Evolutionary conservation across 2,329 filamentous ascomycete species (phyloP).

Genomic region (Cryphonectria nitschkei): DNA sequence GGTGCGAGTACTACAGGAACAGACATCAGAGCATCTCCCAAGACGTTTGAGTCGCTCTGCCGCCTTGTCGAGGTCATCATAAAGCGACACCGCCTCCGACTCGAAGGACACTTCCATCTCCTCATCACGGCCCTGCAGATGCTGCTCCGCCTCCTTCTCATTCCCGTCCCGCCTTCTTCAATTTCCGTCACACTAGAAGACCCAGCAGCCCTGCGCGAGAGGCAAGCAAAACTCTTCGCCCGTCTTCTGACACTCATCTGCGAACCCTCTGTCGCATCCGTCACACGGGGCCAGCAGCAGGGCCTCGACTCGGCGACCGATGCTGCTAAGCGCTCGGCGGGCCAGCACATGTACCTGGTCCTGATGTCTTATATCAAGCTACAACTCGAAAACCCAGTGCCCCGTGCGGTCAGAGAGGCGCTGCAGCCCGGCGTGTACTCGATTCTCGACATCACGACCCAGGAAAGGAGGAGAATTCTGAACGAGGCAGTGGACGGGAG

Average conservation of each 20-base stretch:
- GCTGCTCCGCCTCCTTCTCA: conserved; percentile 59
- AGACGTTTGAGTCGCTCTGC: conserved; percentile 53
- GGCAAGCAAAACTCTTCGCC: conserved; percentile 55
- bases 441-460: conserved; percentile 60
- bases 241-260: conserved; percentile 63
- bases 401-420: conserved; percentile 55
- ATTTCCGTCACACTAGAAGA: conserved; percentile 32
- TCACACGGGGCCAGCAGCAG: conserved; percentile 51
- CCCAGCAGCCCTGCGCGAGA: conserved; percentile 38
- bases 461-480: conserved; percentile 58
- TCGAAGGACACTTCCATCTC: conserved; percentile 66
- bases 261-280: conserved; percentile 60
- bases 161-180: conserved; percentile 39
- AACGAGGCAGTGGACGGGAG: conserved; percentile 63
- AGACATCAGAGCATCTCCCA: conserved; percentile 38
- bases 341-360: conserved; percentile 64
- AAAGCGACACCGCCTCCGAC: conserved; percentile 61
- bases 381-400: conserved; percentile 60
- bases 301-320: conserved; percentile 63
- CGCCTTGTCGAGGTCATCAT: conserved; percentile 60
- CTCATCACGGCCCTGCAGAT: conserved; percentile 57
- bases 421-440: conserved; percentile 62
- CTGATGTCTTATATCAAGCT: conserved; percentile 63
- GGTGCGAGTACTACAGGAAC: conserved; percentile 28
- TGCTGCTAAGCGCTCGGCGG: conserved; percentile 63